Base-by-base conservation (phyloP, 2,329 filamentous ascomycete genomes). In the Plectosphaerella sp. region DNA sequence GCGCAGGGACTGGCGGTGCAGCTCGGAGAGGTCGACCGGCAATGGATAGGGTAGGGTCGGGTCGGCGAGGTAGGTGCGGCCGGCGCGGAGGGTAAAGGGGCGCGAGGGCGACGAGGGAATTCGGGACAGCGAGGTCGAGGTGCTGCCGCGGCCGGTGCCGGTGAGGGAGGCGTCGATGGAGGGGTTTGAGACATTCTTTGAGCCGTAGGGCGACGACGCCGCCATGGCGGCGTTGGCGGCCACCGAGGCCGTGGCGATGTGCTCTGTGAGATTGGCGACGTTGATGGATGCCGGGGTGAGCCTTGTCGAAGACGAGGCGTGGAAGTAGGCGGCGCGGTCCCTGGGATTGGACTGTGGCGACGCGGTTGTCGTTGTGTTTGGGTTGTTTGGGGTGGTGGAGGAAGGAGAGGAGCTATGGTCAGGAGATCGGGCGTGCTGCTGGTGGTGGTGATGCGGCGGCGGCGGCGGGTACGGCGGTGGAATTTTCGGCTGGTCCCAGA, bases 1-100 rank as follows among this genome's bases (percentile, higher is more conserved):
- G 54, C 90, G 84, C 52, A 97, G 75, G 47, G 86, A 91, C 70
- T 97, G 92, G 52, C 92, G 83, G 69, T 96, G 91, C 47, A 96
- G 80, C 71, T 97, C 92, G 41, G 86, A 76, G 41, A 96, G 80
- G 71, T 97, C 93, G 72, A 88, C 87, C 39, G 93, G 93, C 2
- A 97, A 76, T n/a, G 91, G 91, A 62, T 97, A 97, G 8, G 83
- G 73, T 28, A 89, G 72, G 2, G 80, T 77, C 9, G 79, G 74
- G 63, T 96, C 89, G 64, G 88, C 84, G 57, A 95, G 80, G 70
- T 93, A 97, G 46, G 87, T 87, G 53, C 91, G 87, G 49, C 90
- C 90, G 72, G 94, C 87, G 62, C 87, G 85, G 57, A 86, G 73
- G 58, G 88, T 73, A 62, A 92, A 88, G 8, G 86, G 84, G 50